phyloP scores from a whole-genome alignment of 169 alveolate genomes.

The Besnoitia besnoiti region DNA sequence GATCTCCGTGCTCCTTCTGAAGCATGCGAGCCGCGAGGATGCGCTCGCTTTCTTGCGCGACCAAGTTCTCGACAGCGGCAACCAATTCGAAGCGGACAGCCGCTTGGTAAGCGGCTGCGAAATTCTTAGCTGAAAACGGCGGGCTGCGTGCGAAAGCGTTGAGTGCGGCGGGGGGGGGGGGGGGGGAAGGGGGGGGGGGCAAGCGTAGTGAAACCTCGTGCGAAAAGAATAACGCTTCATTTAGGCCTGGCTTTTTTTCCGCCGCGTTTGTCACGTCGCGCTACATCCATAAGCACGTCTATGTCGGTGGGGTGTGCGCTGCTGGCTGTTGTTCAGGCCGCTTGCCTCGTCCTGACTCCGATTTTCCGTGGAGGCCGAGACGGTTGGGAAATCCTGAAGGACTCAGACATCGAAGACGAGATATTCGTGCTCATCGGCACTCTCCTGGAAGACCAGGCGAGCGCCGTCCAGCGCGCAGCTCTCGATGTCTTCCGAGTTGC shows the following conservation, averaged over 20 bases:
- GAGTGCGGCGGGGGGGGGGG: too few species aligned
- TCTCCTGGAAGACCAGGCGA: conserved; percentile 26
- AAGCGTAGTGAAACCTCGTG: too few species aligned
- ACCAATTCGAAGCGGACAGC: background rate
- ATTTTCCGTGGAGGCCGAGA: background rate
- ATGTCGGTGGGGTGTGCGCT: background rate
- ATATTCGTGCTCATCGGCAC: background rate
- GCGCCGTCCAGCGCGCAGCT: conserved; percentile 22
- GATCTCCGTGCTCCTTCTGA: conserved; percentile 3
- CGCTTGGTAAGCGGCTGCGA: background rate
- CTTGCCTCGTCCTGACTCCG: conserved; percentile 14
- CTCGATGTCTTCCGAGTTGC: conserved; percentile 23
- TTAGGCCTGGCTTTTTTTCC: too few species aligned
- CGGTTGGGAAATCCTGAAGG: background rate
- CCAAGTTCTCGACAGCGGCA: background rate
- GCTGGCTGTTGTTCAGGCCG: conserved; percentile 11
- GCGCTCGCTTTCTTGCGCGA: background rate
- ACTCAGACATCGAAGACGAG: background rate
- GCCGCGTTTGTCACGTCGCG: too few species aligned
- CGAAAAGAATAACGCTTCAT: too few species aligned
- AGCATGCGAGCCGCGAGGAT: background rate
- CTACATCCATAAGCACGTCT: background rate
- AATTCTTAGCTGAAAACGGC: too few species aligned
- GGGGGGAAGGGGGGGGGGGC: too few species aligned
- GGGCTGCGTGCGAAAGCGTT: too few species aligned